Conservation (phyloP, 108 stramenopile genomes). For the Nitzschia putrida region DNA sequence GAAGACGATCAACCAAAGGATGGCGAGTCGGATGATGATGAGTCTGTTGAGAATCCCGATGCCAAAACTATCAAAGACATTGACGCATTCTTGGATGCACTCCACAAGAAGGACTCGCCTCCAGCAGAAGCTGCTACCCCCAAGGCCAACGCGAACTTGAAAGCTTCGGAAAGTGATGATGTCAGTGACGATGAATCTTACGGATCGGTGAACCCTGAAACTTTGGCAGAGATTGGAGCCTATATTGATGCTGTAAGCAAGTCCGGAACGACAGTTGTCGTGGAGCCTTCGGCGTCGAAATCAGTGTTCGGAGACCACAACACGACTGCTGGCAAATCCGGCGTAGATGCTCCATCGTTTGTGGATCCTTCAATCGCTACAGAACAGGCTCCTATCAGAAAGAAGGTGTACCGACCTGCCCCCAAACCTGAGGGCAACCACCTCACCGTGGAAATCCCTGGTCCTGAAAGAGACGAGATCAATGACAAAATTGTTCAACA, state of each 20-base stretch:
- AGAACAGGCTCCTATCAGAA: not conserved
- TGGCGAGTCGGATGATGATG: slow-evolving; percentile 2
- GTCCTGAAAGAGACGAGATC: not conserved
- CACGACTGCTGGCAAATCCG: not conserved
- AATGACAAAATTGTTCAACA: slow-evolving; percentile 1
- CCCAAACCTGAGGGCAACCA: not conserved
- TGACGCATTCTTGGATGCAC: slow-evolving; percentile 20
- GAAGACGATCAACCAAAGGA: slow-evolving; percentile 9
- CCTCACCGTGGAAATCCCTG: not conserved
- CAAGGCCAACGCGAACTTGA: not conserved
- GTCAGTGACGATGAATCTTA: slow-evolving; percentile 5
- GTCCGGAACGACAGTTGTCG: not conserved
- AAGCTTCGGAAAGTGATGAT: not conserved
- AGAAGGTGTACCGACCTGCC: not conserved
- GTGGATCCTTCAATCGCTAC: not conserved
- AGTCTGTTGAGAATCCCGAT: slow-evolving; percentile 20
- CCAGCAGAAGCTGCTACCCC: not conserved
- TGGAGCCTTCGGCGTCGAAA: not conserved
- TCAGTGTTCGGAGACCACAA: not conserved
- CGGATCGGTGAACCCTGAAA: slow-evolving; percentile 28
- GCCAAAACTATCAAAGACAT: slow-evolving; percentile 28
- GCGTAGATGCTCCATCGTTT: slow-evolving; percentile 10
- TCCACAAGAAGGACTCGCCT: not conserved
- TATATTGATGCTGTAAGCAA: slow-evolving; percentile 35
- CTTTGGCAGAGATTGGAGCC: slow-evolving; percentile 39